phyloP scores from a whole-genome alignment of 2,329 filamentous ascomycete genomes.

The Epichloe brachyelytri region DNA sequence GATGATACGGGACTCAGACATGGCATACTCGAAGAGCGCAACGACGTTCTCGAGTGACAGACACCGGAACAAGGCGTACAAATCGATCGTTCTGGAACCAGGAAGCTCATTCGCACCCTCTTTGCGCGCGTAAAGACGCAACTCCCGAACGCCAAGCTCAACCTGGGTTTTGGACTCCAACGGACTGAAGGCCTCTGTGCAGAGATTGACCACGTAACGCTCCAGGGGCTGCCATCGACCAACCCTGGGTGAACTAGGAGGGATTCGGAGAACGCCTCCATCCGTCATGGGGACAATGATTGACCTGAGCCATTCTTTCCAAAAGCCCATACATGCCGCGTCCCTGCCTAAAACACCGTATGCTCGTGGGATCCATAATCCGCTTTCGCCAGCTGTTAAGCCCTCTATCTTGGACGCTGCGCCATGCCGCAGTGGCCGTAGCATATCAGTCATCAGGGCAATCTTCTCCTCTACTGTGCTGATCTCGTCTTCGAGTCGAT shows the following conservation, averaged over 20 bases:
- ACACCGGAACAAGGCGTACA: constrained; percentile 84
- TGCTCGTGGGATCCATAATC: constrained; percentile 86
- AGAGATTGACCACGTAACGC: constrained; percentile 92
- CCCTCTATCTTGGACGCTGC: constrained; percentile 96
- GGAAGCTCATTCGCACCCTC: constrained; percentile 90
- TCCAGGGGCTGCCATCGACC: constrained; percentile 95
- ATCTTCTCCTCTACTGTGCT: constrained; percentile 96
- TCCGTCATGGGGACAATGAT: constrained; percentile 94
- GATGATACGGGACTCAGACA: constrained; percentile 91
- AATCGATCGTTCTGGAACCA: constrained; percentile 77
- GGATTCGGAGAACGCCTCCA: constrained; percentile 67
- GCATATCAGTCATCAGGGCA: constrained; percentile 85
- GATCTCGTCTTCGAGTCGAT: constrained; percentile 84
- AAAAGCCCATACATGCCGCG: constrained; percentile 71
- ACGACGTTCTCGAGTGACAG: constrained; percentile 88
- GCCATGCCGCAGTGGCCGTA: constrained; percentile 82
- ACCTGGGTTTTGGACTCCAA: constrained; percentile 92
- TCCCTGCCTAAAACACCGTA: constrained; percentile 89
- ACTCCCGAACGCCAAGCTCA: constrained; percentile 76
- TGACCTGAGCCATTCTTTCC: constrained; percentile 96
- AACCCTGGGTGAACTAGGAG: constrained; percentile 76
- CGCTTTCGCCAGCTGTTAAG: constrained; percentile 86
- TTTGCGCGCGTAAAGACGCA: constrained; percentile 84
- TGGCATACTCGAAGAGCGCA: constrained; percentile 80
- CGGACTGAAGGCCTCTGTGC: constrained; percentile 85